Conservation (phyloP, 2,329 filamentous ascomycete species). For the Sordariomycetes sp. region DNA sequence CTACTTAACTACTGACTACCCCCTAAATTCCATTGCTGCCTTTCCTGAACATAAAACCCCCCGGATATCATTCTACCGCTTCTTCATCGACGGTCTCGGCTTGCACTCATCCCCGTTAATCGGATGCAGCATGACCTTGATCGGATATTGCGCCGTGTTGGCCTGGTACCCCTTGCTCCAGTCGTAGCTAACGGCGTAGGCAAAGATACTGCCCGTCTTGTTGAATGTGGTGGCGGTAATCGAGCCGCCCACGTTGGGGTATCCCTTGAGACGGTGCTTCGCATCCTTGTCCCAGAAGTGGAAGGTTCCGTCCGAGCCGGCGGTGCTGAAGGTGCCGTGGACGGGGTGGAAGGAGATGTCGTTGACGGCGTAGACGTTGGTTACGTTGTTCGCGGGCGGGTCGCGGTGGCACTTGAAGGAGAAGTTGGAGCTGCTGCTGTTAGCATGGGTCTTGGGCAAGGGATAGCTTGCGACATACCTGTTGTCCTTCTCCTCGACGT, state of each 20-base stretch:
- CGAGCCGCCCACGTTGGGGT: constrained; percentile 71
- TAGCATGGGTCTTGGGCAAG: not conserved
- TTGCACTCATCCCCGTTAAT: constrained; percentile 56
- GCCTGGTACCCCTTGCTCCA: constrained; percentile 93
- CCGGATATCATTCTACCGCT: too few relatives aligned
- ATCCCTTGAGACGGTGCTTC: constrained; percentile 84
- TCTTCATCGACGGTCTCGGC: constrained; percentile 50
- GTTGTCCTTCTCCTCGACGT: constrained; percentile 91
- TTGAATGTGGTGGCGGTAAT: constrained; percentile 93
- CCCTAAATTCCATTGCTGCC: too few relatives aligned
- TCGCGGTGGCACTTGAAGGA: constrained; percentile 99
- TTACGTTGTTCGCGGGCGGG: constrained; percentile 61
- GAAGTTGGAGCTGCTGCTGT: constrained; percentile 65
- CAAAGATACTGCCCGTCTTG: constrained; percentile 72
- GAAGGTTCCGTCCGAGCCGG: constrained; percentile 92
- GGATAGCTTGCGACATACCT: constrained; percentile 33
- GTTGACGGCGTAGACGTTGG: constrained; percentile 92
- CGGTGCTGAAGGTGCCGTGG: constrained; percentile 97
- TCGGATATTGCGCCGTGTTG: constrained; percentile 67
- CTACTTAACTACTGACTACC: too few relatives aligned
- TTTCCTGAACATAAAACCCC: too few relatives aligned
- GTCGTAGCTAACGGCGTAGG: constrained; percentile 89
- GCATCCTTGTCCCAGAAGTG: constrained; percentile 94
- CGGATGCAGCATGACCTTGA: constrained; percentile 80
- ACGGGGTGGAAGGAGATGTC: constrained; percentile 95